A percentile compares a stretch with the other conserved stretches of the same genome.
phyloP scores from a whole-genome alignment of 1,139 yeast genomes.

The Scheffersomyces illinoinensis region DNA sequence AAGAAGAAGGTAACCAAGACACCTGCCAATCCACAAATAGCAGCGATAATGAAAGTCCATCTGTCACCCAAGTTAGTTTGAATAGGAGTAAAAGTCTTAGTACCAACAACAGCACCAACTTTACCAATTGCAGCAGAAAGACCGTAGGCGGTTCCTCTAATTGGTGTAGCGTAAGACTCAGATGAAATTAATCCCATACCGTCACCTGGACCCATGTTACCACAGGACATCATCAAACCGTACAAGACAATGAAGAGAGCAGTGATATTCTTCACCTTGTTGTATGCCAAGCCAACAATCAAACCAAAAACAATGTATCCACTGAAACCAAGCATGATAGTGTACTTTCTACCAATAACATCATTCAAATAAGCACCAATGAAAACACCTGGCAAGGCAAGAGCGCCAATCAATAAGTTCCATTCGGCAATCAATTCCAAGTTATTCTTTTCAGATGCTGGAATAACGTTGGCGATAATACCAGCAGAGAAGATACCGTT shows the following conservation, averaged over 20 bases:
- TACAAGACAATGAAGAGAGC: slow-evolving; percentile 59
- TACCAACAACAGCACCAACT: slow-evolving; percentile 53
- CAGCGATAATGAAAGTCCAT: slow-evolving; percentile 58
- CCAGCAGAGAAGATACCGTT: slow-evolving; percentile 59
- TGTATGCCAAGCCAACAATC: slow-evolving; percentile 57
- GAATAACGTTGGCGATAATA: slow-evolving; percentile 50
- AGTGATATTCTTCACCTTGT: slow-evolving; percentile 47
- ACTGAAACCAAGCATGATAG: slow-evolving; percentile 56
- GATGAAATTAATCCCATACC: slow-evolving; percentile 69
- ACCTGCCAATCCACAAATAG: slow-evolving; percentile 69
- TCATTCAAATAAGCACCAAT: slow-evolving; percentile 58
- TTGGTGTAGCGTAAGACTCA: slow-evolving; percentile 73
- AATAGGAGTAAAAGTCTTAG: slow-evolving; percentile 46
- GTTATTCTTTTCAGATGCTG: slow-evolving; percentile 27
- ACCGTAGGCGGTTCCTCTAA: slow-evolving; percentile 66
- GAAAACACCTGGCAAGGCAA: slow-evolving; percentile 61
- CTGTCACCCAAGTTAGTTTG: slow-evolving; percentile 26
- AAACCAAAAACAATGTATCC: slow-evolving; percentile 64
- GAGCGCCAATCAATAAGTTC: slow-evolving; percentile 52
- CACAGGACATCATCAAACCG: slow-evolving; percentile 58
- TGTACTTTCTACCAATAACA: slow-evolving; percentile 56
- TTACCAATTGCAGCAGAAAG: slow-evolving; percentile 51
- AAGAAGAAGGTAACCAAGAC: slow-evolving; percentile 59
- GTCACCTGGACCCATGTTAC: slow-evolving; percentile 79
- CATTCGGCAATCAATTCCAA: slow-evolving; percentile 55